A percentile compares a stretch with the other conserved stretches of the same genome.
These are phyloP conservation scores for Sphagnum tenellum DNA, from an alignment of 225 moss, liverwort and hornwort genomes.

Conservation along the genomic window DNA sequence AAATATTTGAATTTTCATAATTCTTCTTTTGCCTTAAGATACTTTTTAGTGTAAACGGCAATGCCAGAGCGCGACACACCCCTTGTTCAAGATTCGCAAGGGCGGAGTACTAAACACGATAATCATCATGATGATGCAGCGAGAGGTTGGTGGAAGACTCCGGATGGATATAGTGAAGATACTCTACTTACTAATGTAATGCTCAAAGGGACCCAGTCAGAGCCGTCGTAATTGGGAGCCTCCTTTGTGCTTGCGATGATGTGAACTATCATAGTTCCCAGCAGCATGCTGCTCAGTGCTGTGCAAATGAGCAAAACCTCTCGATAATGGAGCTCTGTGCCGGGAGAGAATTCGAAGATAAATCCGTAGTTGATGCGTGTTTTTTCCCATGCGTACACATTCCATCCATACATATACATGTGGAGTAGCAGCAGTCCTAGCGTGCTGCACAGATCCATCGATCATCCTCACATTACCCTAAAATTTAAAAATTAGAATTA, in stretches of 20 bases:
- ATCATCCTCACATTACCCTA: no score
- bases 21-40: no score
- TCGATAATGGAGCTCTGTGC: conserved; percentile 76
- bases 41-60: no score
- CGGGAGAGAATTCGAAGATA: conserved; percentile 82
- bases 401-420: conserved; percentile 79
- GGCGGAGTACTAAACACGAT: no score
- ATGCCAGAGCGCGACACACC: no score
- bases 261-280: conserved; percentile 70
- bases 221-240: conserved; percentile 24
- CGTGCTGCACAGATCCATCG: conserved; percentile 31
- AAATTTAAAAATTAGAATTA: no score
- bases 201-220: conserved; percentile 52
- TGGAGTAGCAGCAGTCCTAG: conserved; percentile 68
- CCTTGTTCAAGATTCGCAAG: no score
- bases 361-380: conserved; percentile 76
- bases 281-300: conserved; percentile 49
- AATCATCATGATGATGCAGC: no score
- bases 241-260: conserved; percentile 40
- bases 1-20: no score
- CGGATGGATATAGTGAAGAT: no score
- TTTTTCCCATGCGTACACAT: conserved; percentile 76
- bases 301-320: conserved; percentile 75
- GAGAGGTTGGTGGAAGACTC: no score
- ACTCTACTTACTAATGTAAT: conserved; percentile 31